Percentiles rank a stretch among this genome's conserved stretches.
Conservation (phyloP, 225 moss, liverwort and hornwort species). For the Pleurozium schreberi region DNA sequence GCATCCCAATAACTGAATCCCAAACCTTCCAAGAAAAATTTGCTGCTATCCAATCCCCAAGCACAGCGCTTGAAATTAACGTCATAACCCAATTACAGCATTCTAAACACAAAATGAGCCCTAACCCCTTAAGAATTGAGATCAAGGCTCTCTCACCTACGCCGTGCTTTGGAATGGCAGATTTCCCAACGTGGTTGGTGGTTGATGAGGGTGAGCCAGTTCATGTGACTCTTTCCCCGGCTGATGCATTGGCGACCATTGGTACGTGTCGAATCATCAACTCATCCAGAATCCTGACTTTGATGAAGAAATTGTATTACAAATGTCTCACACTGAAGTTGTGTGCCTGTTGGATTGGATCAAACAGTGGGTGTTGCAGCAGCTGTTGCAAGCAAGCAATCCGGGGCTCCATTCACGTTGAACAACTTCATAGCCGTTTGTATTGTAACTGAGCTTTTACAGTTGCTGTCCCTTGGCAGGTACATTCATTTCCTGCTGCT, state of each 20-base stretch:
- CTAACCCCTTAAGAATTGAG: not conserved
- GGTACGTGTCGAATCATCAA: slow-evolving; percentile 15
- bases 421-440: slow-evolving; percentile 98
- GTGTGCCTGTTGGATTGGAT: not conserved
- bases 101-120: not conserved
- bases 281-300: not conserved
- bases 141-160: slow-evolving; percentile 29
- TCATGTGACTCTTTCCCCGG: slow-evolving; percentile 58
- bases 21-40: not conserved
- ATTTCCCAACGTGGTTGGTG: slow-evolving; percentile 76
- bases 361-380: slow-evolving; percentile 59
- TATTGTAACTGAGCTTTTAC: slow-evolving; percentile 92
- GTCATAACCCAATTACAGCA: not conserved
- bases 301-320: not conserved
- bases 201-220: slow-evolving; percentile 58
- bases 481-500: not conserved
- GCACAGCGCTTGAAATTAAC: not conserved
- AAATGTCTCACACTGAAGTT: not conserved
- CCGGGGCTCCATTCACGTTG: slow-evolving; percentile 83
- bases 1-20: not conserved
- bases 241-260: slow-evolving; percentile 54
- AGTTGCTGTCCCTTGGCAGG: slow-evolving; percentile 93
- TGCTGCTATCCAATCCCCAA: not conserved
- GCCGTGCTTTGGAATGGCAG: slow-evolving; percentile 29
- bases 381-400: slow-evolving; percentile 82